phyloP scores from a whole-genome alignment of 345 rosid species.

The Kandelia obovata region DNA sequence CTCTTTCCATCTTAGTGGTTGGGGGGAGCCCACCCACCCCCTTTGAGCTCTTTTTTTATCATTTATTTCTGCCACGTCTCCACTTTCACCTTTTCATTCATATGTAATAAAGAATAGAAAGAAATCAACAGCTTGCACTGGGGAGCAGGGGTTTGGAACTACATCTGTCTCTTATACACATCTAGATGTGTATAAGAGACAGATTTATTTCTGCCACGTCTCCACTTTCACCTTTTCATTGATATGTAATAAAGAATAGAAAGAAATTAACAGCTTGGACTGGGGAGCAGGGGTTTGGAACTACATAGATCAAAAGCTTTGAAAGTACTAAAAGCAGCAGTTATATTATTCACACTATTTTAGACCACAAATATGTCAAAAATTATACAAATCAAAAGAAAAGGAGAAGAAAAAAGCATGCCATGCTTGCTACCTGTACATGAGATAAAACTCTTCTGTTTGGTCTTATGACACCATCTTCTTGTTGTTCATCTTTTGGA shows the following conservation, averaged over 20 bases:
- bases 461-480: slow-evolving; percentile 45
- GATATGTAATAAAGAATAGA: not conserved
- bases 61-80: no score
- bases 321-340: not conserved
- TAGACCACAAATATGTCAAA: not conserved
- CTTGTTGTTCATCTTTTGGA: slow-evolving; percentile 52
- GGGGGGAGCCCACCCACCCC: no score
- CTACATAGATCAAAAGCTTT: not conserved
- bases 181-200: no score
- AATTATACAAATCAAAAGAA: not conserved
- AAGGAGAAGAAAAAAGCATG: not conserved
- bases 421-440: slow-evolving; percentile 55
- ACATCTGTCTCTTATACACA: no score
- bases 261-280: not conserved
- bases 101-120: not conserved
- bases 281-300: not conserved
- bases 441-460: slow-evolving; percentile 57
- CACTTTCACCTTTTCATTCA: not conserved
- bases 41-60: no score
- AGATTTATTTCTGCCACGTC: no score
- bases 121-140: not conserved
- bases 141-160: not conserved
- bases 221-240: not conserved
- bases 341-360: not conserved
- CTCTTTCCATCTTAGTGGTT: no score